Evolutionary conservation across 106 monocot genomes (phyloP).

Genomic region (Amphibolis antarctica): DNA sequence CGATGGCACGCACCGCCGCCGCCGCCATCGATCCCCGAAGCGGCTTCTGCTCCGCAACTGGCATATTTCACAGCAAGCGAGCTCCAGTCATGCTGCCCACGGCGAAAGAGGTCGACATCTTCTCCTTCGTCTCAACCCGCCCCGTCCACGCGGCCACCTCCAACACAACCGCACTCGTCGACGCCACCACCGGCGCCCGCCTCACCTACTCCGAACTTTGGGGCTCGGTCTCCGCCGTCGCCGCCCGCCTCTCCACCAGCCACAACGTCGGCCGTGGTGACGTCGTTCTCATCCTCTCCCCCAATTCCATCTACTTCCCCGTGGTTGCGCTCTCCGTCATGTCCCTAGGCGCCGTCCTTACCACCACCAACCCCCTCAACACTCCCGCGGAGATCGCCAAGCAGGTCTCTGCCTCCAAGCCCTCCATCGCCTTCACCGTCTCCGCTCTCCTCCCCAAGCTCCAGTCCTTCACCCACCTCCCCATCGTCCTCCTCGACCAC

Average conservation of each 20-base stretch:
- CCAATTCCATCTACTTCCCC: constrained; percentile 76
- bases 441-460: constrained; percentile 47
- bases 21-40: constrained; percentile 37
- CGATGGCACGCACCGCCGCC: background rate
- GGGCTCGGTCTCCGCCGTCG: constrained; percentile 35
- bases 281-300: constrained; percentile 75
- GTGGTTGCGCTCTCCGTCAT: constrained; percentile 70
- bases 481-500: constrained; percentile 44
- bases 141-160: constrained; percentile 26
- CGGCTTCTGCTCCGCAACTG: constrained; percentile 49
- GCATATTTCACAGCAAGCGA: constrained; percentile 71
- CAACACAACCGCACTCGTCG: constrained; percentile 59
- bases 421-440: constrained; percentile 55
- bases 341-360: constrained; percentile 77
- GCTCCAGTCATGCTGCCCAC: constrained; percentile 39
- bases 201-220: constrained; percentile 65
- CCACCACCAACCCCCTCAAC: constrained; percentile 91
- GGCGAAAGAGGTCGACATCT: constrained; percentile 34
- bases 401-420: constrained; percentile 46
- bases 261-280: constrained; percentile 40
- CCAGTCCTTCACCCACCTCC: constrained; percentile 8
- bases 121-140: constrained; percentile 54
- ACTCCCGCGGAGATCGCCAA: constrained; percentile 70
- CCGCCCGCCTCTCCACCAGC: constrained; percentile 28
- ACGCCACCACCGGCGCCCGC: constrained; percentile 61